Percentiles rank a stretch among this genome's conserved stretches.
Conservation (phyloP, 805 yeast species). For the Scheffersomyces coipomensis region DNA sequence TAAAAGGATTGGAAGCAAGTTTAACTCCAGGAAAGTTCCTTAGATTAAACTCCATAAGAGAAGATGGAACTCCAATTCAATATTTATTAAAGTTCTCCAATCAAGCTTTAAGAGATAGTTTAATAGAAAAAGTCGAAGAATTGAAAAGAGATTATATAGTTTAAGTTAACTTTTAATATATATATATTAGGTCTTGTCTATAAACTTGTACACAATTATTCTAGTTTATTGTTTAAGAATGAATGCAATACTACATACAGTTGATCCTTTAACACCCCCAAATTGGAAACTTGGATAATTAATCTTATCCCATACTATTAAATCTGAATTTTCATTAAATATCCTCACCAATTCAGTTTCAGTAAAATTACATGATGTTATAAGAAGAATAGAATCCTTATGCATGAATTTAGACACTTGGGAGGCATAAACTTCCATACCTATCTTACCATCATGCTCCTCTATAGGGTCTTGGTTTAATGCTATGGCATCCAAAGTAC, state of each 20-base stretch:
- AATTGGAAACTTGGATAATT: constrained; percentile 81
- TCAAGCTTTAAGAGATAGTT: constrained; percentile 55
- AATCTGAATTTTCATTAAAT: constrained; percentile 42
- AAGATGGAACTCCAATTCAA: constrained; percentile 68
- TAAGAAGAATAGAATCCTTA: constrained; percentile 56
- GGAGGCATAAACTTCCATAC: constrained; percentile 58
- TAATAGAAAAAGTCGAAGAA: constrained; percentile 50
- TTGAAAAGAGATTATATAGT: constrained; percentile 14
- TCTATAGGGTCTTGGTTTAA: constrained; percentile 55
- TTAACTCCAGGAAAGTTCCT: constrained; percentile 79
- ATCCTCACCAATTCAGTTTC: constrained; percentile 65
- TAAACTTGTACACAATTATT: too few species aligned
- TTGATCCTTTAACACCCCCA: constrained; percentile 86
- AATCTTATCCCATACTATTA: constrained; percentile 63
- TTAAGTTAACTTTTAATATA: neutral
- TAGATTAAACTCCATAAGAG: constrained; percentile 65
- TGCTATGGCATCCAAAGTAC: constrained; percentile 96
- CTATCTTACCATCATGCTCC: constrained; percentile 45
- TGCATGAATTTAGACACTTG: constrained; percentile 59
- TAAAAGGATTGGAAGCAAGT: constrained; percentile 85
- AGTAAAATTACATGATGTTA: constrained; percentile 95
- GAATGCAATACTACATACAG: constrained; percentile 87
- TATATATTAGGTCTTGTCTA: too few species aligned
- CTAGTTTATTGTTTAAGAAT: constrained; percentile 26
- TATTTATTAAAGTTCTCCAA: constrained; percentile 75